A percentile compares a stretch with the other conserved stretches of the same genome.
phyloP scores from a whole-genome alignment of 768 basidiomycete species.

The Termitomyces sp. region DNA sequence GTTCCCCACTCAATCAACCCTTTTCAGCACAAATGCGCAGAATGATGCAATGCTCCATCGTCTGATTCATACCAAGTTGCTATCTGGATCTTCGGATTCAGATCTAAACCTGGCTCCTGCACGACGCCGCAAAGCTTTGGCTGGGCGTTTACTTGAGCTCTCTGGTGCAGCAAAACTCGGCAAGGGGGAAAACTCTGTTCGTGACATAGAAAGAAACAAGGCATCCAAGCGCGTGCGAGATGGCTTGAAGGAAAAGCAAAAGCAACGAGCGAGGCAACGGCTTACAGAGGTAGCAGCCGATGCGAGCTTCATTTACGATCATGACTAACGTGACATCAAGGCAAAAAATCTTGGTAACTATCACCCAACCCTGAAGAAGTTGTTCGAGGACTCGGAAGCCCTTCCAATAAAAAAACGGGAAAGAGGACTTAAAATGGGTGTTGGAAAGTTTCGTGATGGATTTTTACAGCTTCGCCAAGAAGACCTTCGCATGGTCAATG shows the following conservation, averaged over 20 bases:
- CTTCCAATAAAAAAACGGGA: slow-evolving; percentile 41
- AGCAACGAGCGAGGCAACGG: slow-evolving; percentile 43
- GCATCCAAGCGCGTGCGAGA: slow-evolving; percentile 70
- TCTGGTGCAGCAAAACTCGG: slow-evolving; percentile 65
- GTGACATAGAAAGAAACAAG: slow-evolving; percentile 58
- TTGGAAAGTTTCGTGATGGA: slow-evolving; percentile 71
- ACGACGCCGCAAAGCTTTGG: slow-evolving; percentile 66
- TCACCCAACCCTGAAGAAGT: slow-evolving; percentile 68
- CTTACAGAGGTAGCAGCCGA: slow-evolving; percentile 59
- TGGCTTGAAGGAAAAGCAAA: slow-evolving; percentile 59
- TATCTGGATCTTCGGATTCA: slow-evolving; percentile 66
- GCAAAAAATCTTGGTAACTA: slow-evolving; percentile 84
- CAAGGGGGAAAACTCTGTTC: slow-evolving; percentile 61
- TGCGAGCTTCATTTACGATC: slow-evolving; percentile 9
- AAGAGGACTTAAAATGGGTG: slow-evolving; percentile 70
- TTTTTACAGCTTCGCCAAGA: slow-evolving; percentile 55
- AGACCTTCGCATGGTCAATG: slow-evolving; percentile 43
- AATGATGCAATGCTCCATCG: slow-evolving; percentile 78
- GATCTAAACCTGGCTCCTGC: slow-evolving; percentile 60
- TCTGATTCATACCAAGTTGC: slow-evolving; percentile 71
- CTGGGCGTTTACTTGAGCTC: slow-evolving; percentile 72
- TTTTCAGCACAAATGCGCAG: slow-evolving; percentile 60
- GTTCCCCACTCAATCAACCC: background rate
- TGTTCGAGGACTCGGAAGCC: slow-evolving; percentile 39
- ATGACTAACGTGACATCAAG: slow-evolving; percentile 28